A percentile compares a stretch with the other conserved stretches of the same genome.
Conservation (phyloP, 164 flowering plant species). For the Taxillus chinensis region DNA sequence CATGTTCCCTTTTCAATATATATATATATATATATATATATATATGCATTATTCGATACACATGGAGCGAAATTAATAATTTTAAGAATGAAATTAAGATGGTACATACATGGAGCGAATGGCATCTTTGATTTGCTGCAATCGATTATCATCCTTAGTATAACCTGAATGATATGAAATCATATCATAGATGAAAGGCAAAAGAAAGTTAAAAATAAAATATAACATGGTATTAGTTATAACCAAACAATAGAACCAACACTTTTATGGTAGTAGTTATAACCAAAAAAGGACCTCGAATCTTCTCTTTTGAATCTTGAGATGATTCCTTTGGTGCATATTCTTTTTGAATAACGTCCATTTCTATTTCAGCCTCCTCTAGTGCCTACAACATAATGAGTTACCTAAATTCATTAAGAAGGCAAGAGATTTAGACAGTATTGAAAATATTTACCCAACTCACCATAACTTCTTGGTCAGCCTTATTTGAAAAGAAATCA, state of each 20-base stretch:
- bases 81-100: background rate
- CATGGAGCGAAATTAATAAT: background rate
- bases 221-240: background rate
- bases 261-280: slow-evolving; percentile 5
- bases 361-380: slow-evolving; percentile 82
- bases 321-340: slow-evolving; percentile 25
- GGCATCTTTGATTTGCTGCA: slow-evolving; percentile 67
- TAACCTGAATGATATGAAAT: slow-evolving; percentile 23
- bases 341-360: slow-evolving; percentile 60
- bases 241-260: background rate
- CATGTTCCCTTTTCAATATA: no score
- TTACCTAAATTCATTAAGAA: background rate
- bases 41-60: no score
- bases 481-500: slow-evolving; percentile 51
- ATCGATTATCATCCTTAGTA: slow-evolving; percentile 33
- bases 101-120: slow-evolving; percentile 60
- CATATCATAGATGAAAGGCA: background rate
- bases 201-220: background rate
- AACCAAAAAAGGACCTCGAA: slow-evolving; percentile 29
- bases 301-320: slow-evolving; percentile 17
- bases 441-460: slow-evolving; percentile 3
- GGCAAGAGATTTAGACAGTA: background rate
- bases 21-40: no score
- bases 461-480: slow-evolving; percentile 50
- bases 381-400: slow-evolving; percentile 37